Evolutionary conservation across 2,329 filamentous ascomycete genomes (phyloP).

Genomic region (Neofusicoccum parvum): DNA sequence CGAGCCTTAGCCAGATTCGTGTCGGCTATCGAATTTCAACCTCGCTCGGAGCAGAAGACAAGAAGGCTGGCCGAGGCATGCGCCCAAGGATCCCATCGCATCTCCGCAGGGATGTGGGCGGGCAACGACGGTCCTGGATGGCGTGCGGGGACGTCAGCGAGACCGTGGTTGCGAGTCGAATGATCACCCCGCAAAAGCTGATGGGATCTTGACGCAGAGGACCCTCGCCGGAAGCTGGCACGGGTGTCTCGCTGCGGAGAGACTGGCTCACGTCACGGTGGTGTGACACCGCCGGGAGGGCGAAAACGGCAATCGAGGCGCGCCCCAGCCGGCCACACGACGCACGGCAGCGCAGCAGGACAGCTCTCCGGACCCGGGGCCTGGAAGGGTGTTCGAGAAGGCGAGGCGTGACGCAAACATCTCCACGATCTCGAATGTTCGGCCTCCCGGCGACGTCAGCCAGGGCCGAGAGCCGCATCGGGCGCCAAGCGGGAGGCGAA

Average conservation of each 20-base stretch:
- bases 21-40: conserved; percentile 3
- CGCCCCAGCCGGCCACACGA: background rate
- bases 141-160: conserved; percentile 9
- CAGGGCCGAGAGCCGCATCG: conserved; percentile 16
- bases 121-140: background rate
- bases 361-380: background rate
- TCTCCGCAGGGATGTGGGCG: conserved; percentile 7
- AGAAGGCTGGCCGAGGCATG: background rate
- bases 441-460: conserved; percentile 10
- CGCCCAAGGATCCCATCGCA: background rate
- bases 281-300: conserved; percentile 9
- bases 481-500: conserved; percentile 13
- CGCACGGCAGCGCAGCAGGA: background rate
- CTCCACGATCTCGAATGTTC: conserved; percentile 12
- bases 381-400: background rate
- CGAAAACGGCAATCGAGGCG: conserved; percentile 8
- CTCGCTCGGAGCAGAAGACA: background rate
- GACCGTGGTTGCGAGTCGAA: conserved; percentile 11
- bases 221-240: background rate
- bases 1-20: conserved; percentile 11
- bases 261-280: conserved; percentile 20
- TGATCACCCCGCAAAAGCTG: conserved; percentile 15
- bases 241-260: conserved; percentile 4
- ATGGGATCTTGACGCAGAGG: conserved; percentile 1
- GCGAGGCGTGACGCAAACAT: background rate